Conservation (phyloP, 306 rosid species). For the Acacia melanoxylon region DNA sequence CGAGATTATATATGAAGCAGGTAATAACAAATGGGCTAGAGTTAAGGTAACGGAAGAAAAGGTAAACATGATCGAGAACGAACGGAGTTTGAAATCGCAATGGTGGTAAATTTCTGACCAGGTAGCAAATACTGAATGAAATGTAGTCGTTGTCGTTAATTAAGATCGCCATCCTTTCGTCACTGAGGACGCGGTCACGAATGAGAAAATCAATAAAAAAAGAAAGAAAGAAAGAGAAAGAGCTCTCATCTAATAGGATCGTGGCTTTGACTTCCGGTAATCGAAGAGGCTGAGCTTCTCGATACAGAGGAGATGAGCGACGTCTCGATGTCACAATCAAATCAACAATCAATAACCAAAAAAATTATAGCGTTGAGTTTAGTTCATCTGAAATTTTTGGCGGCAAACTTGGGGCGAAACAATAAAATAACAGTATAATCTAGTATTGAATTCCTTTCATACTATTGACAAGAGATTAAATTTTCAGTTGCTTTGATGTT, state of each 20-base stretch:
- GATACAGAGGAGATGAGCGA: not conserved
- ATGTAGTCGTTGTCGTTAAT: not conserved
- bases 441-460: too few species aligned
- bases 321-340: not conserved
- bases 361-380: not conserved
- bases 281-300: too few species aligned
- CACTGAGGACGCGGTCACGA: not conserved
- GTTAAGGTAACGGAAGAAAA: not conserved
- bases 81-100: not conserved
- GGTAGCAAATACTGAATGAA: slow-evolving; percentile 35
- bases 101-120: slow-evolving; percentile 38
- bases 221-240: not conserved
- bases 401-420: not conserved
- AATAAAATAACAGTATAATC: too few species aligned
- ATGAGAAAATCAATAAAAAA: not conserved
- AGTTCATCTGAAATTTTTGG: not conserved
- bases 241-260: not conserved
- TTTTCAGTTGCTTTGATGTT: too few species aligned
- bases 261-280: slow-evolving; percentile 39
- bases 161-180: slow-evolving; percentile 45
- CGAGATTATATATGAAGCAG: not conserved
- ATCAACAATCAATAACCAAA: not conserved
- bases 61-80: slow-evolving; percentile 10
- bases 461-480: too few species aligned
- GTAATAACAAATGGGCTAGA: not conserved